A percentile compares a stretch with the other conserved stretches of the same genome.
These are phyloP conservation scores for Globisporangium heterothallicum DNA, from an alignment of 352 stramenopile genomes.

Conservation along the genomic window DNA sequence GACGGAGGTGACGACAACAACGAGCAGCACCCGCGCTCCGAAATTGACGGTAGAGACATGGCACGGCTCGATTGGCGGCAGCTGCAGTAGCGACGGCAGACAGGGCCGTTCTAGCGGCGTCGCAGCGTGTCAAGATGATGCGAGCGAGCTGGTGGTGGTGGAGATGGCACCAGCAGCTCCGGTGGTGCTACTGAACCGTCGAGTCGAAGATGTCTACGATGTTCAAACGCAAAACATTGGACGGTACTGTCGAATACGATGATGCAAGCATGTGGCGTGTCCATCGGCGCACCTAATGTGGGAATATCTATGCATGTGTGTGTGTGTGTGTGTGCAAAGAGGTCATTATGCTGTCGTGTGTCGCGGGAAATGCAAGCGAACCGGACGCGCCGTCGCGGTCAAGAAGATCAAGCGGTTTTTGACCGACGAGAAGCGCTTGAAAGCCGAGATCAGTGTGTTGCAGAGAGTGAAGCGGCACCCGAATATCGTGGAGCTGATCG, in stretches of 20 bases:
- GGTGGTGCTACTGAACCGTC: slow-evolving; percentile 18
- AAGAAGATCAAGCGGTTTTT: slow-evolving; percentile 84
- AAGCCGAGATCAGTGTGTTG: slow-evolving; percentile 59
- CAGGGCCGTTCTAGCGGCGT: too few relatives aligned
- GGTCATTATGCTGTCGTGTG: slow-evolving; percentile 70
- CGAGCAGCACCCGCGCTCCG: background rate
- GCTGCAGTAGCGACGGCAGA: too few relatives aligned
- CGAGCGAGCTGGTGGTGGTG: background rate
- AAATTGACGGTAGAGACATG: slow-evolving; percentile 9
- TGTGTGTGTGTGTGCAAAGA: slow-evolving; percentile 15
- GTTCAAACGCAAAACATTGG: slow-evolving; percentile 42
- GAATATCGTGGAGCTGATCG: slow-evolving; percentile 76
- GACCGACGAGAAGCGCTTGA: slow-evolving; percentile 61
- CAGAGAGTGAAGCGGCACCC: slow-evolving; percentile 51
- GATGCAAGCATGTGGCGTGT: background rate
- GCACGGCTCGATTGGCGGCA: background rate
- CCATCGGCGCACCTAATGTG: background rate
- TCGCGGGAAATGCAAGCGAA: slow-evolving; percentile 45
- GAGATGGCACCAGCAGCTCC: background rate
- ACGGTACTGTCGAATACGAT: too few relatives aligned
- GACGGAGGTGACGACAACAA: background rate
- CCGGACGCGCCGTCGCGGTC: slow-evolving; percentile 51
- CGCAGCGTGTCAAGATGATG: background rate
- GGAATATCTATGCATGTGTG: too few relatives aligned
- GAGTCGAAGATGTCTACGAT: slow-evolving; percentile 55